Conservation (phyloP, 164 flowering plant genomes). For the Vitis rupestris region DNA sequence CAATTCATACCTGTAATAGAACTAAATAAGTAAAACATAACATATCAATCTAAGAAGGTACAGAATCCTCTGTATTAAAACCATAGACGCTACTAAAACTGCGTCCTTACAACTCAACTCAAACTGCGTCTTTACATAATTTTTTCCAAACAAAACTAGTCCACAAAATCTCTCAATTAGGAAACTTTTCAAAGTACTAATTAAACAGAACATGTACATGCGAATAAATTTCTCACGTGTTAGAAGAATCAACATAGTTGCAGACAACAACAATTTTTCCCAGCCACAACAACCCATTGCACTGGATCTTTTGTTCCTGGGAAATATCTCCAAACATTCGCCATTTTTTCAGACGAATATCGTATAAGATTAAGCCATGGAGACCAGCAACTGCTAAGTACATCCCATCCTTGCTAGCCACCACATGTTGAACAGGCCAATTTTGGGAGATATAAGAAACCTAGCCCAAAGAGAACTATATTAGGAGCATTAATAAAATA, state of each 20-base stretch:
- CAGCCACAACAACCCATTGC: constrained; percentile 95
- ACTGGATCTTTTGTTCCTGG: constrained; percentile 92
- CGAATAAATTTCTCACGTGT: constrained; percentile 55
- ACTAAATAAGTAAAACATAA: neutral
- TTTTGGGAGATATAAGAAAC: constrained; percentile 94
- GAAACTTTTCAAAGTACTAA: neutral
- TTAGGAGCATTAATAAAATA: constrained; percentile 15
- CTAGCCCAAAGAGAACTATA: constrained; percentile 33
- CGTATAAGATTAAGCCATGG: constrained; percentile 91
- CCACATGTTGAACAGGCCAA: constrained; percentile 96
- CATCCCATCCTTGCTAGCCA: constrained; percentile 94
- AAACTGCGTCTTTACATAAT: no score
- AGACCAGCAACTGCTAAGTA: constrained; percentile 94
- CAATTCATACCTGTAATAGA: constrained; percentile 79
- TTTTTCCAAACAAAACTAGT: no score
- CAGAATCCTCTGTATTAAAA: no score
- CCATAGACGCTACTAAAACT: no score
- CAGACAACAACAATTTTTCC: constrained; percentile 95
- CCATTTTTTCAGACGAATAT: constrained; percentile 82
- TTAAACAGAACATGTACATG: constrained; percentile 8
- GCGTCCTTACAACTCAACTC: no score
- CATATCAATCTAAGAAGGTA: neutral
- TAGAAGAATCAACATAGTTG: constrained; percentile 79
- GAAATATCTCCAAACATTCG: constrained; percentile 92
- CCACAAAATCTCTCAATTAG: no score